A percentile compares a stretch with the other conserved stretches of the same genome.
phyloP scores from a whole-genome alignment of 2,329 filamentous ascomycete genomes.

The Bipolaris cookei region DNA sequence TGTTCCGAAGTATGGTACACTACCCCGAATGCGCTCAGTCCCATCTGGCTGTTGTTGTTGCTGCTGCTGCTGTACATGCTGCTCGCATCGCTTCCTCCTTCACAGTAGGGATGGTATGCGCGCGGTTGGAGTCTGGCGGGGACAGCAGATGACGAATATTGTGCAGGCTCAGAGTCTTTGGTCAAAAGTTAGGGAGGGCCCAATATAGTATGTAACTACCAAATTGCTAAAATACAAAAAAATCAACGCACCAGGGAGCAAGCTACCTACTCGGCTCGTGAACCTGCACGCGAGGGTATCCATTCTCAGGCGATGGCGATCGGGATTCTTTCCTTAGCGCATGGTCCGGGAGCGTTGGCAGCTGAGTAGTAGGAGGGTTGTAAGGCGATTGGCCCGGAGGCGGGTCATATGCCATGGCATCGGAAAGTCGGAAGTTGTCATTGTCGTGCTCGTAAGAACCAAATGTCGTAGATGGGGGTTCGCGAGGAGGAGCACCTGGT shows the following conservation, averaged over 20 bases:
- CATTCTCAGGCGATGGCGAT: conserved; percentile 27
- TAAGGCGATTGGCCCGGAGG: conserved; percentile 34
- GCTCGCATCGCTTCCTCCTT: conserved; percentile 43
- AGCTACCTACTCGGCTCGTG: conserved; percentile 44
- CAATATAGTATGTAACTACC: conserved; percentile 26
- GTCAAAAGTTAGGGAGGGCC: conserved; percentile 35
- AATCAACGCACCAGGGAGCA: conserved; percentile 30
- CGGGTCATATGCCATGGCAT: conserved; percentile 35
- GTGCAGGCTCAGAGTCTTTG: conserved; percentile 31
- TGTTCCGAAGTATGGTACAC: conserved; percentile 26
- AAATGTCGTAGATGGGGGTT: conserved; percentile 31
- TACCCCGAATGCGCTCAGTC: conserved; percentile 26
- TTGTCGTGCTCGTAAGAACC: conserved; percentile 38
- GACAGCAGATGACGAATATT: conserved; percentile 18
- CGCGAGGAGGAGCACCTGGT: conserved; percentile 29
- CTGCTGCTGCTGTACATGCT: conserved; percentile 42
- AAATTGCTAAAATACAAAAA: conserved; percentile 37
- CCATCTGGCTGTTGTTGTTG: conserved; percentile 7
- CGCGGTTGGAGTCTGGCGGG: conserved; percentile 19
- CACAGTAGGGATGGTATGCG: conserved; percentile 34
- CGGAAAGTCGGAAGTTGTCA: conserved; percentile 31
- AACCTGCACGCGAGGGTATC: conserved; percentile 26
- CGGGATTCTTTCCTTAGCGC: conserved; percentile 31
- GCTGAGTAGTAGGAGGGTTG: conserved; percentile 31
- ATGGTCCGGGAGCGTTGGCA: conserved; percentile 35